Percentiles rank a stretch among this genome's conserved stretches.
phyloP scores from a whole-genome alignment of 1,284 basidiomycete species.

The Puccinia coronata region DNA sequence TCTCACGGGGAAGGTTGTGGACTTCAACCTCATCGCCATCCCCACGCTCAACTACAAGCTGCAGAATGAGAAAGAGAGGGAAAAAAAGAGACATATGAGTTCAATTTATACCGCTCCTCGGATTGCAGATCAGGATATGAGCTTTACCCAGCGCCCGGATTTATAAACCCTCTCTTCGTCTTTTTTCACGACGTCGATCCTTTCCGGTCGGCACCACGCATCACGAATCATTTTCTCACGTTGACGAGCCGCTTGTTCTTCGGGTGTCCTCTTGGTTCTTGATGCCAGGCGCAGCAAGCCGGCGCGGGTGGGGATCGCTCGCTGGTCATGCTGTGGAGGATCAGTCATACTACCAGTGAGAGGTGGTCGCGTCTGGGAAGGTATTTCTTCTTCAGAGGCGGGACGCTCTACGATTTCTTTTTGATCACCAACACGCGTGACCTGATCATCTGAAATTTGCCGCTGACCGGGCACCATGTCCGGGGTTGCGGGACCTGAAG shows the following conservation, averaged over 20 bases:
- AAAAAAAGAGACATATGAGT: neutral
- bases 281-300: slow-evolving; percentile 16
- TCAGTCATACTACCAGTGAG: neutral
- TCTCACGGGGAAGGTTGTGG: slow-evolving; percentile 5
- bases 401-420: neutral
- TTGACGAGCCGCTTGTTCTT: slow-evolving; percentile 30
- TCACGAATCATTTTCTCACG: slow-evolving; percentile 39
- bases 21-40: slow-evolving; percentile 48
- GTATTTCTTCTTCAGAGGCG: neutral
- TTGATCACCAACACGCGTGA: neutral
- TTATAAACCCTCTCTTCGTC: slow-evolving; percentile 41
- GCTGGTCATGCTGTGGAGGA: neutral
- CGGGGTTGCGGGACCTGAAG: neutral
- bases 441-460: slow-evolving; percentile 10
- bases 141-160: slow-evolving; percentile 17
- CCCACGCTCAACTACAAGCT: slow-evolving; percentile 42
- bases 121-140: neutral
- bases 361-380: neutral
- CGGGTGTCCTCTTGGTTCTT: slow-evolving; percentile 17
- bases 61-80: neutral
- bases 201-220: slow-evolving; percentile 42
- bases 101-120: neutral
- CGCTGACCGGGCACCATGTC: slow-evolving; percentile 3
- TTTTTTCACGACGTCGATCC: slow-evolving; percentile 28
- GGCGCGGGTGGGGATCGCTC: neutral